Conservation (phyloP, 2,329 filamentous ascomycete species). For the Pseudocercospora macadamiae region DNA sequence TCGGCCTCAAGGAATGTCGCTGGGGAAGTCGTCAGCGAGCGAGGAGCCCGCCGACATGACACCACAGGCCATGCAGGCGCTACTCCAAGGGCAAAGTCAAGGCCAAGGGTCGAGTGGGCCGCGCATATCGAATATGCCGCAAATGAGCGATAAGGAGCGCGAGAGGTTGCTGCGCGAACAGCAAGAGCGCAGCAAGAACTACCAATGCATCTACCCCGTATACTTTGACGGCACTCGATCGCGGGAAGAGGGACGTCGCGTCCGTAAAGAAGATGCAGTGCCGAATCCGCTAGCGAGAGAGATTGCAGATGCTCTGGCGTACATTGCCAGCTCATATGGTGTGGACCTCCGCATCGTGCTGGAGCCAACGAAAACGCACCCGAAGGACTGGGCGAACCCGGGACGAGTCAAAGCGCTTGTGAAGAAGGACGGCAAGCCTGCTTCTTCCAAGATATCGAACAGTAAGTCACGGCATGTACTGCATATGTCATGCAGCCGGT, state of each 20-base stretch:
- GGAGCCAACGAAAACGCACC: conserved; percentile 89
- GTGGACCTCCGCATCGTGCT: conserved; percentile 70
- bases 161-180: conserved; percentile 46
- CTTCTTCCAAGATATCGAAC: conserved; percentile 62
- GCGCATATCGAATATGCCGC: conserved; percentile 24
- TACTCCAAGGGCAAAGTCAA: conserved; percentile 22
- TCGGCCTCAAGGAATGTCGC: conserved; percentile 31
- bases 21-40: conserved; percentile 15
- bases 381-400: conserved; percentile 97
- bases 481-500: background rate
- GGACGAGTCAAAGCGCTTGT: conserved; percentile 82
- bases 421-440: conserved; percentile 60
- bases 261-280: conserved; percentile 72
- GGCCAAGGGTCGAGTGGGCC: conserved; percentile 25
- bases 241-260: conserved; percentile 79
- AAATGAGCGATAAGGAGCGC: conserved; percentile 37
- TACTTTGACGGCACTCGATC: conserved; percentile 85
- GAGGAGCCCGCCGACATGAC: conserved; percentile 27
- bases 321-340: conserved; percentile 48
- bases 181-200: conserved; percentile 68
- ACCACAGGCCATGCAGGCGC: conserved; percentile 31
- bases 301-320: conserved; percentile 81
- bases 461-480: conserved; percentile 51
- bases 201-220: conserved; percentile 88
- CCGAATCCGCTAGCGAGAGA: conserved; percentile 84